Evolutionary conservation across 176 grass and related monocot species (phyloP), one percentile per base, ranked within the genome.

Genomic region (Neostapfia colusana): DNA sequence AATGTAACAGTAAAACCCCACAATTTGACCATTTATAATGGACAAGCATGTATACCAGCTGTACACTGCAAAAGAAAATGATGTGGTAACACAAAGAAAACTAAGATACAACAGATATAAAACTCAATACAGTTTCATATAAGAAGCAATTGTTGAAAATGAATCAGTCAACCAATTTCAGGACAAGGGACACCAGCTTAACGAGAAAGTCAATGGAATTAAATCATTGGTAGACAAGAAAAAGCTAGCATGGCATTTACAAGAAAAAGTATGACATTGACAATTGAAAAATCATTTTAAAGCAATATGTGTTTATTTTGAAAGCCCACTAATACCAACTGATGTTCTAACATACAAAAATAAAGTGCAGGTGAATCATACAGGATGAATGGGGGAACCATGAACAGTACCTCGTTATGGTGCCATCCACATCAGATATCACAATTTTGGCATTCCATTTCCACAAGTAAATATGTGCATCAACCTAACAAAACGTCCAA

Each of bases 391-490:
- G 0, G 31, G 46, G 0, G 10, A 74, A 79, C 23, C 67, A 73
- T 62, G 50, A 82, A 74, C 7, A 67, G 88, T 92, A 99, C 92
- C 87, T 95, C 70, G 95, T 99, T 74, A 99, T 99, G 62, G 95
- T 99, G 69, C 95, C 95, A 85, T 99, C 95, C n/a, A 99, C 95
- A 85, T 99, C 95, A 80, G 95, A 99, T 82, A 99, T 99, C 25
- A 99, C 95, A 70, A 99, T 99, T 83, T 93, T 86, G 59, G 95
- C 87, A 81, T 95, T 95, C 95, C 95, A 99, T 72, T 95, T 95
- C 95, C 91, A 99, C 66, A 99, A 78, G 48, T 99, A 99, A 49
- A 99, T 92, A 73, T 99, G 95, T 56, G 95, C 95, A 83, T 99
- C 95, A 72, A 99, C 96, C 96, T 99, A 83, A 75, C 41, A 72